These are phyloP conservation scores for Suillus weaverae DNA, from an alignment of 768 basidiomycete species.

Conservation along the genomic window DNA sequence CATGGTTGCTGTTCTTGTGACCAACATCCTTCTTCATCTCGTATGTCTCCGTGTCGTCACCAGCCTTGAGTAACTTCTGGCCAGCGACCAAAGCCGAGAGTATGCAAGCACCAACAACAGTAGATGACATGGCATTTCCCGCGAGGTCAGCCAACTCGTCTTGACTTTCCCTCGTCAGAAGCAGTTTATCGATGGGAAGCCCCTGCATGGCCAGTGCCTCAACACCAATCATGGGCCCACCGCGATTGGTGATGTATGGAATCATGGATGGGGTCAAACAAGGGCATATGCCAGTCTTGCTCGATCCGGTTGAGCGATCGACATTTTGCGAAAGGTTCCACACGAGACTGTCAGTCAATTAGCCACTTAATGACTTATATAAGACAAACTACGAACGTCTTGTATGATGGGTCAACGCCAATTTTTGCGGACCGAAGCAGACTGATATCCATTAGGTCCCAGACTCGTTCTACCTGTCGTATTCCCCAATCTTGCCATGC, in stretches of 20 bases:
- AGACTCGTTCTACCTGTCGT: conserved; percentile 92
- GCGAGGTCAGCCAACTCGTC: conserved; percentile 93
- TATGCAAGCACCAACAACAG: conserved; percentile 90
- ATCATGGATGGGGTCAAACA: conserved; percentile 98
- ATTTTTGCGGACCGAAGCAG: conserved; percentile 76
- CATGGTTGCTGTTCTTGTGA: conserved; percentile 34
- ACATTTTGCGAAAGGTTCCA: conserved; percentile 99
- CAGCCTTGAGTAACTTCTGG: conserved; percentile 63
- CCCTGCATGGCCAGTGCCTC: conserved; percentile 95
- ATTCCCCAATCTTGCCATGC: conserved; percentile 94
- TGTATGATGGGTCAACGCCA: conserved; percentile 84
- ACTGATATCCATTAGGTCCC: conserved; percentile 94
- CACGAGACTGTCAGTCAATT: conserved; percentile 55
- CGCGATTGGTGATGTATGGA: conserved; percentile 92
- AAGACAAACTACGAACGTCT: conserved; percentile 60
- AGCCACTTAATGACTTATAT: background rate
- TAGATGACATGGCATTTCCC: conserved; percentile 97
- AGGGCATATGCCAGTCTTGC: conserved; percentile 81
- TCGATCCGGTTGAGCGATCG: conserved; percentile 83
- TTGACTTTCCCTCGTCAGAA: conserved; percentile 90
- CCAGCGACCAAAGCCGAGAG: conserved; percentile 76
- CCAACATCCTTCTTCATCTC: conserved; percentile 55
- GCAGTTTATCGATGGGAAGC: conserved; percentile 86
- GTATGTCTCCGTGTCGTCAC: conserved; percentile 65
- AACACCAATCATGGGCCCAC: conserved; percentile 91